These are phyloP conservation scores for Bocquillonia castaneifolia DNA, from an alignment of 441 rosid species.

Conservation along the genomic window DNA sequence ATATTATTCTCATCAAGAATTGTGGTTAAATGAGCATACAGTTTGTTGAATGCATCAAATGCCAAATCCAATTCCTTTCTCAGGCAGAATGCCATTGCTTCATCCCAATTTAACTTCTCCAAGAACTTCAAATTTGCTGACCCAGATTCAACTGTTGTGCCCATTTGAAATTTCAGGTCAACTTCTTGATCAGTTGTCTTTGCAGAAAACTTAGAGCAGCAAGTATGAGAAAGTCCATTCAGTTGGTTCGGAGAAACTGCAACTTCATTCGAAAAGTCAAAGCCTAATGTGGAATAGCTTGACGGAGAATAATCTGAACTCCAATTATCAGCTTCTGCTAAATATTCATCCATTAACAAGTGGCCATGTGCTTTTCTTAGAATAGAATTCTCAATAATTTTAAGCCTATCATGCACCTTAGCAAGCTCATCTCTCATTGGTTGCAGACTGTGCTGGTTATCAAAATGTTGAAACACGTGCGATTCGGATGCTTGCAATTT, in stretches of 20 bases:
- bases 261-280: slow-evolving; percentile 44
- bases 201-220: slow-evolving; percentile 20
- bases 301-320: slow-evolving; percentile 53
- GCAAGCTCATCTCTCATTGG: slow-evolving; percentile 41
- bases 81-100: slow-evolving; percentile 28
- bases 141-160: slow-evolving; percentile 25
- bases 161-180: slow-evolving; percentile 27
- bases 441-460: slow-evolving; percentile 36
- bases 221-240: slow-evolving; percentile 19
- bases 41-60: slow-evolving; percentile 38
- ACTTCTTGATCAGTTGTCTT: slow-evolving; percentile 21
- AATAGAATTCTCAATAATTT: slow-evolving; percentile 34
- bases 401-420: slow-evolving; percentile 35
- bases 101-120: slow-evolving; percentile 18
- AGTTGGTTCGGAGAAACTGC: slow-evolving; percentile 24
- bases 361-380: slow-evolving; percentile 25
- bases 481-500: slow-evolving; percentile 21
- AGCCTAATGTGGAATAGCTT: slow-evolving; percentile 49
- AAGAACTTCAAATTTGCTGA: slow-evolving; percentile 16
- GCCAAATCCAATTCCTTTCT: slow-evolving; percentile 46
- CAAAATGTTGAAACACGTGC: slow-evolving; percentile 21
- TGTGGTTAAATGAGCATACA: slow-evolving; percentile 31
- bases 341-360: slow-evolving; percentile 35
- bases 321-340: slow-evolving; percentile 41
- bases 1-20: slow-evolving; percentile 27